Evolutionary conservation across 2,329 filamentous ascomycete species (phyloP), one percentile per base, ranked within the genome.

Genomic region (Escovopsis sp.): DNA sequence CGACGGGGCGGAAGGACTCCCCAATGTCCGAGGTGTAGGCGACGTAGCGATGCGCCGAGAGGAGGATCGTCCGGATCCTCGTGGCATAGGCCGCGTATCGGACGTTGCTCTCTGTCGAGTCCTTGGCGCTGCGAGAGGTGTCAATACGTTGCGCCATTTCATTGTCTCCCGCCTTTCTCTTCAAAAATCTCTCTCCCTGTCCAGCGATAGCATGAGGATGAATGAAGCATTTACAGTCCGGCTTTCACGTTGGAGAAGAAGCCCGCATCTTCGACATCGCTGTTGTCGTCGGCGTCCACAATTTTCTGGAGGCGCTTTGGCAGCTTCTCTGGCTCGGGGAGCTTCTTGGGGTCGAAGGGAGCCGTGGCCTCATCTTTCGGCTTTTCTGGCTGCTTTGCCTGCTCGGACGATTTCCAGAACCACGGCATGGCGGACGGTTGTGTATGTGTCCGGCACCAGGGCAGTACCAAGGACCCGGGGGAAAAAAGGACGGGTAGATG

Each of bases 1-100:
- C 88, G 34, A 98, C 74, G 0, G 91, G 91, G 2, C 91, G 78
- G 64, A 98, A 98, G 0, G 85, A 93, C 63, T 98, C 91, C 59
- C 91, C 91, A 49, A 98, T 89, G 55, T 96, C 89, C 18, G 82
- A 88, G 0, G 91, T 96, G 61, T 98, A 98, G 44, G 91, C 91
- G 39, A 98, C 87, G 57, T 98, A 98, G 55, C 91, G 81, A 56
- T 96, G 91, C 4, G 88, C 88, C 12, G 84, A 86, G 52, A 88
- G 69, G 55, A 98, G 77, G 51, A 96, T 84, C 7, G 88, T 94
- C 47, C 85, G 80, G 48, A 91, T 67, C 39, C 91, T 80, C 46
- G 80, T 78, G 39, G 86, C 85, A 64, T 98, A 98, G 52, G 84
- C 91, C 44, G 88, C 89, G 65, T 96, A 98, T 55, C 91, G 83